Evolutionary conservation across 805 yeast species (phyloP).

Genomic region (Yarrowia keelungensis): DNA sequence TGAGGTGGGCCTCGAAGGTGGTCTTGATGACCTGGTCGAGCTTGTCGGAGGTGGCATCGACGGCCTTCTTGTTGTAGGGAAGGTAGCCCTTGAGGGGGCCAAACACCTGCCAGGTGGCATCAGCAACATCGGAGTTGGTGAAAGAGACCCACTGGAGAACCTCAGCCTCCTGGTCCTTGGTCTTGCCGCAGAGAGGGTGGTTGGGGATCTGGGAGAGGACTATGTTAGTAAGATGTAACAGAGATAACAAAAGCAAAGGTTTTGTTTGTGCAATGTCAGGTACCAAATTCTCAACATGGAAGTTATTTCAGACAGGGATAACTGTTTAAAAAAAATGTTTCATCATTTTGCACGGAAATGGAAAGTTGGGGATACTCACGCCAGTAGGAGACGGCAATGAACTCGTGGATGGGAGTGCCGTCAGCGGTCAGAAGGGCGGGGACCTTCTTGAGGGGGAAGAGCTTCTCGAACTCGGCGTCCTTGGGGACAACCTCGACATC

Average conservation of each 20-base stretch:
- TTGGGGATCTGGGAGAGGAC: slow-evolving; percentile 41
- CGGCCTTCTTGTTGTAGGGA: slow-evolving; percentile 80
- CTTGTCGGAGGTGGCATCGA: slow-evolving; percentile 56
- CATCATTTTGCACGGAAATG: slow-evolving; percentile 24
- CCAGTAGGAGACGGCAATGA: slow-evolving; percentile 66
- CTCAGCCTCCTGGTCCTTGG: slow-evolving; percentile 66
- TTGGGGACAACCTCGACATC: slow-evolving; percentile 56
- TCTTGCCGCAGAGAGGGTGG: slow-evolving; percentile 66
- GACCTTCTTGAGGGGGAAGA: slow-evolving; percentile 64
- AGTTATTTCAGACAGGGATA: slow-evolving; percentile 33
- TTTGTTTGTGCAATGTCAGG: slow-evolving; percentile 8
- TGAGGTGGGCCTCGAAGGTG: slow-evolving; percentile 50
- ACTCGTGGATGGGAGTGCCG: slow-evolving; percentile 69
- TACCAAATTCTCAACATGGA: slow-evolving; percentile 27
- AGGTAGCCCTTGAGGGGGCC: slow-evolving; percentile 65
- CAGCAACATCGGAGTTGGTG: slow-evolving; percentile 70
- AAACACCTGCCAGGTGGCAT: slow-evolving; percentile 58
- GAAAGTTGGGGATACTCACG: slow-evolving; percentile 49
- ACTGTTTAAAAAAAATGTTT: slow-evolving; percentile 37
- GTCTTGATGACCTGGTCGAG: slow-evolving; percentile 54
- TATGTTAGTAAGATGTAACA: slow-evolving; percentile 17
- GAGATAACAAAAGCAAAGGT: no score
- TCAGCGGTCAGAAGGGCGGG: slow-evolving; percentile 72
- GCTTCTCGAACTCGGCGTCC: slow-evolving; percentile 54
- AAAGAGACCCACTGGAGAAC: slow-evolving; percentile 81